Conservation (phyloP, 2,329 filamentous ascomycete genomes). For the Ophiocordyceps camponoti-rufipedis region DNA sequence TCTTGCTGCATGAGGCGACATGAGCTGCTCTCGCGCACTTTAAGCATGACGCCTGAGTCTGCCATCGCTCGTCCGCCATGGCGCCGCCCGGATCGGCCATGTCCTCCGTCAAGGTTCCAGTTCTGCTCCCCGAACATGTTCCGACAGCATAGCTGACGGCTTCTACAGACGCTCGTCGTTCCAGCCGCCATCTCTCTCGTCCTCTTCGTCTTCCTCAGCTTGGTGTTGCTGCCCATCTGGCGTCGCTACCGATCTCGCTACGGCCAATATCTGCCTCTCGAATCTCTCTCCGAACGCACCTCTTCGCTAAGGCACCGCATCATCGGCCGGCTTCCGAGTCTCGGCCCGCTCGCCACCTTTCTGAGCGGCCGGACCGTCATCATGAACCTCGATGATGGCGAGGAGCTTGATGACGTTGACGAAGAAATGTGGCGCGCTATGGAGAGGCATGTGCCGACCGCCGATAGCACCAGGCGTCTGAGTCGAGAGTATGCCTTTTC, state of each 20-base stretch:
- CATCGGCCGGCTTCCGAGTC: conserved; percentile 10
- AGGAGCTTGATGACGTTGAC: conserved; percentile 47
- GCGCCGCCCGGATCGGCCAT: neutral
- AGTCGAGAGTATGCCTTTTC: conserved; percentile 47
- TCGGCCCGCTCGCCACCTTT: conserved; percentile 26
- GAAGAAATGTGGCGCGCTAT: conserved; percentile 24
- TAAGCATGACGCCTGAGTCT: too few relatives aligned
- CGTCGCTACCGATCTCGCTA: conserved; percentile 53
- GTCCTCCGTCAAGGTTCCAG: neutral
- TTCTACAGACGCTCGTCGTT: conserved; percentile 45
- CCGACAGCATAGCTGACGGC: neutral
- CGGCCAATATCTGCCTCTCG: conserved; percentile 54
- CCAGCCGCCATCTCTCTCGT: conserved; percentile 53
- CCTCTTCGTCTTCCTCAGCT: conserved; percentile 48
- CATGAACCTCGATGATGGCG: conserved; percentile 31
- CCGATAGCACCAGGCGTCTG: conserved; percentile 39
- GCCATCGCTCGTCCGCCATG: neutral
- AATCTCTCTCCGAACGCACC: conserved; percentile 40
- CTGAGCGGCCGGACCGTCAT: conserved; percentile 23
- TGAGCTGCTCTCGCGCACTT: too few relatives aligned
- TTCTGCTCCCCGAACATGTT: neutral
- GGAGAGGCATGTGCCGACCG: conserved; percentile 14
- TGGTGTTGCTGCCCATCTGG: conserved; percentile 49
- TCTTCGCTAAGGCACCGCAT: conserved; percentile 33
- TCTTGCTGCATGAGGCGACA: neutral